Evolutionary conservation across 331 rosid species (phyloP).

Genomic region (Malus hybrid): DNA sequence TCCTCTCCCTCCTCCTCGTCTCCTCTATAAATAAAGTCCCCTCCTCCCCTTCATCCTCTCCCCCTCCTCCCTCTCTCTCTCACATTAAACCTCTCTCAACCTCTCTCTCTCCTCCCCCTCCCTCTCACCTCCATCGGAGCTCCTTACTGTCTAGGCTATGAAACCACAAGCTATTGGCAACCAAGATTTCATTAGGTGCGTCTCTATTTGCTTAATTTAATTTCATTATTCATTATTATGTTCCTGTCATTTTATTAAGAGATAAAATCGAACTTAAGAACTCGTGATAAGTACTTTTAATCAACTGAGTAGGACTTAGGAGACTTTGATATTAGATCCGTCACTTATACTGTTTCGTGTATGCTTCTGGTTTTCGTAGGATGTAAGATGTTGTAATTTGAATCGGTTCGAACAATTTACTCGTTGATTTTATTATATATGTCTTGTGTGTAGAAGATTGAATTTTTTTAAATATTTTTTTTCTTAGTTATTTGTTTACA

Average conservation of each 20-base stretch:
- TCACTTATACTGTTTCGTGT: not conserved
- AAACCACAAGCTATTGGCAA: not conserved
- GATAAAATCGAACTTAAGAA: no score
- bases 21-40: conserved; percentile 17
- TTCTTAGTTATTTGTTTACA: not conserved
- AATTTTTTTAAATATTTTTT: not conserved
- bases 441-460: not conserved
- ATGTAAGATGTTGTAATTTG: not conserved
- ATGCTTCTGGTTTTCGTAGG: not conserved
- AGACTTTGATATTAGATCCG: not conserved
- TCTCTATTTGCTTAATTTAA: not conserved
- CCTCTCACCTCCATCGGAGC: not conserved
- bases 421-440: not conserved
- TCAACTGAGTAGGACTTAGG: not conserved
- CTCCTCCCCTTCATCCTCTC: not conserved
- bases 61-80: not conserved
- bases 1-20: not conserved
- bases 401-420: not conserved
- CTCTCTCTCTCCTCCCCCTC: not conserved
- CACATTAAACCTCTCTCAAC: not conserved
- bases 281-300: no score
- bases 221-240: not conserved
- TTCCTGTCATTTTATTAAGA: not conserved
- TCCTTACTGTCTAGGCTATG: not conserved
- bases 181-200: not conserved